Percentiles rank a stretch among this genome's conserved stretches.
Conservation (phyloP, 2,329 filamentous ascomycete genomes). For the Lasiodiplodia sp. region DNA sequence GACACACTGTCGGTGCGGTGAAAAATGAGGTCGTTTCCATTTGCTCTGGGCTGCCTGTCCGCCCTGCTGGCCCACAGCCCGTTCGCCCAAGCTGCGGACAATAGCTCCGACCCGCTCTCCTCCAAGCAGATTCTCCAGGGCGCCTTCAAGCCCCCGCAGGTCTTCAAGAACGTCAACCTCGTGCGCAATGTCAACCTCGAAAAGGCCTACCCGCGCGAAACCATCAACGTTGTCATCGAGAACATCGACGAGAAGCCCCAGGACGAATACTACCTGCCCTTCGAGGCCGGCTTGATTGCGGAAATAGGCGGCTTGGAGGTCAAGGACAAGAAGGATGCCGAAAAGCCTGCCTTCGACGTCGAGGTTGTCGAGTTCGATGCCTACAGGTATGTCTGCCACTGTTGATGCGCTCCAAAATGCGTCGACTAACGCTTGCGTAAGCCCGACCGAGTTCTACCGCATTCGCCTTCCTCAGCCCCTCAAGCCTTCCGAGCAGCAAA, state of each 20-base stretch:
- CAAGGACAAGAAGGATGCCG: conserved; percentile 84
- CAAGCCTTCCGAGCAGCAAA: conserved; percentile 78
- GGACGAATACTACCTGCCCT: conserved; percentile 89
- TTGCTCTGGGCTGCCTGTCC: conserved; percentile 54
- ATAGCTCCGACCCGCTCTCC: conserved; percentile 64
- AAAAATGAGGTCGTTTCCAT: conserved; percentile 50
- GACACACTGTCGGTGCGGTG: conserved; percentile 40
- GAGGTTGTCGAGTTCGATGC: conserved; percentile 68
- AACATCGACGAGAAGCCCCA: conserved; percentile 82
- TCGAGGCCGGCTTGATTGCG: conserved; percentile 76
- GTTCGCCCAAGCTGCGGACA: conserved; percentile 63
- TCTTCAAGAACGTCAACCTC: conserved; percentile 93
- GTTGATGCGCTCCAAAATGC: neutral
- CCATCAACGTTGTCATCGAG: conserved; percentile 91
- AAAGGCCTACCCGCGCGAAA: conserved; percentile 89
- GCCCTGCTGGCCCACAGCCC: conserved; percentile 65
- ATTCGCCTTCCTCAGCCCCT: conserved; percentile 81
- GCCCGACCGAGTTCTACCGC: conserved; percentile 74
- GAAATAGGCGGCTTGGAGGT: conserved; percentile 88
- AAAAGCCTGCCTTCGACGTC: conserved; percentile 71
- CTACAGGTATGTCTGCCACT: conserved; percentile 54
- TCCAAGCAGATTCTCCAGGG: conserved; percentile 57
- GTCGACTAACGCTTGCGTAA: conserved; percentile 49
- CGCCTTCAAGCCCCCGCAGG: conserved; percentile 81
- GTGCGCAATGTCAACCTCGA: conserved; percentile 90